Base-by-base conservation (phyloP, 2,329 filamentous ascomycete genomes). In the Trichoderma sp. region DNA sequence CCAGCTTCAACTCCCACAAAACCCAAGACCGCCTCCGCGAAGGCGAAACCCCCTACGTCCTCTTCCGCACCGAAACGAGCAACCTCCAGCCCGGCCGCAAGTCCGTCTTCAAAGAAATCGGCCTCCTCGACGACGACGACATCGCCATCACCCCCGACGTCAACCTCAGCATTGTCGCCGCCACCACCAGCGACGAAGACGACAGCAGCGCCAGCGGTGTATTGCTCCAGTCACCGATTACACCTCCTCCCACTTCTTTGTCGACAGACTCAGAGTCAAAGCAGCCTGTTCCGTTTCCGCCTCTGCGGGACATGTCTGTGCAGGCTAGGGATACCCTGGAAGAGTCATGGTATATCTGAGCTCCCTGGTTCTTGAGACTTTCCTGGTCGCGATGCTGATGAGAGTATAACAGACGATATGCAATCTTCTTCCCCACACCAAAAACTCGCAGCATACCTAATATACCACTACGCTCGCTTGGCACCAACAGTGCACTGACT, bases 21-120 rank as follows among this genome's bases (percentile, higher is more conserved):
- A 85, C 83, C 3, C 78, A 81, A 62, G 81, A 85, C 71, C 81
- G 83, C 48, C 73, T 85, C 44, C 79, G 82, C 67, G 82, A 84
- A 71, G 76, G 79, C 65, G 78, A 78, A n/a, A 71, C 72, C 41
- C 74, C 78, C 14, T 69, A 74, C 59, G 73, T 76, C 54, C 71
- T 75, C 1, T 78, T 82, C 68, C 73, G 75, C 30, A 80, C 80
- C 75, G 72, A 71, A 47, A 76, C 76, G 69, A 83, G 76, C 69
- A 83, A 80, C 64, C 79, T 84, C 55, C 77, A 74, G 67, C 84
- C 83, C 71, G 81, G 78, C 48, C 78, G 83, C 56, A 80, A 76
- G 68, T 85, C 83, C 24, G 75, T 84, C 64, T 85, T 85, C 69
- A 83, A 76, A 70, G 83, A 85, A 72, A 71, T 81, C 47, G 83